Conservation (phyloP, 2,329 filamentous ascomycete genomes). For the Cytospora leucostoma region DNA sequence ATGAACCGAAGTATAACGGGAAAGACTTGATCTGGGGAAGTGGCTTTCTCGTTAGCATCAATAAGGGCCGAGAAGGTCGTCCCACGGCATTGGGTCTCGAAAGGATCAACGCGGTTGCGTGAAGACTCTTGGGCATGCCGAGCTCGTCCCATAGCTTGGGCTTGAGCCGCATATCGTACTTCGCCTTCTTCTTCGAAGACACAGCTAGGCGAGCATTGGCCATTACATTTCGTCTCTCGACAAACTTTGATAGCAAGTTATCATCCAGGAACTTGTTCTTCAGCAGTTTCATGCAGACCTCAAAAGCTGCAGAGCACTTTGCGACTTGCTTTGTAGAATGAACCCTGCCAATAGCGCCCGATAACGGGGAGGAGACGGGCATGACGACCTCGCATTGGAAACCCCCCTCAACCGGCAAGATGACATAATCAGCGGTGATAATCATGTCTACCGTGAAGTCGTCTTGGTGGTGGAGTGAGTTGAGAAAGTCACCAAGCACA, state of each 20-base stretch:
- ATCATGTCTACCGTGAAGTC: conserved; percentile 33
- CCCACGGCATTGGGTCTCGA: conserved; percentile 56
- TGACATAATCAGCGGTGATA: conserved; percentile 59
- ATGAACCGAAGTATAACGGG: conserved; percentile 66
- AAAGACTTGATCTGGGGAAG: conserved; percentile 69
- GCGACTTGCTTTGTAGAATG: conserved; percentile 73
- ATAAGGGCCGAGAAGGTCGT: conserved; percentile 62
- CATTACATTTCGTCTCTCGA: conserved; percentile 74
- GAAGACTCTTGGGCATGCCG: conserved; percentile 56
- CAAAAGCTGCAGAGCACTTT: conserved; percentile 86
- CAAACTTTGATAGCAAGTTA: conserved; percentile 71
- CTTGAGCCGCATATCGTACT: conserved; percentile 79
- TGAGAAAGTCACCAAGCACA: conserved; percentile 72
- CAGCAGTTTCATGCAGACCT: conserved; percentile 72
- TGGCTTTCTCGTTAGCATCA: conserved; percentile 67
- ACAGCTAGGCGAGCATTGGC: conserved; percentile 84
- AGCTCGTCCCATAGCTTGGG: conserved; percentile 68
- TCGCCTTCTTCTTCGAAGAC: conserved; percentile 71
- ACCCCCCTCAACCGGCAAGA: conserved; percentile 55
- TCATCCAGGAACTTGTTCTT: conserved; percentile 69
- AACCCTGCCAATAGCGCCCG: conserved; percentile 62
- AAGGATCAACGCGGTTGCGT: conserved; percentile 63
- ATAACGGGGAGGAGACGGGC: conserved; percentile 72
- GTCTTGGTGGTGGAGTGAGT: conserved; percentile 59
- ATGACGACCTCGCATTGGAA: conserved; percentile 80